phyloP scores from a whole-genome alignment of 257 asterid genomes.

The Phtheirospermum japonicum region DNA sequence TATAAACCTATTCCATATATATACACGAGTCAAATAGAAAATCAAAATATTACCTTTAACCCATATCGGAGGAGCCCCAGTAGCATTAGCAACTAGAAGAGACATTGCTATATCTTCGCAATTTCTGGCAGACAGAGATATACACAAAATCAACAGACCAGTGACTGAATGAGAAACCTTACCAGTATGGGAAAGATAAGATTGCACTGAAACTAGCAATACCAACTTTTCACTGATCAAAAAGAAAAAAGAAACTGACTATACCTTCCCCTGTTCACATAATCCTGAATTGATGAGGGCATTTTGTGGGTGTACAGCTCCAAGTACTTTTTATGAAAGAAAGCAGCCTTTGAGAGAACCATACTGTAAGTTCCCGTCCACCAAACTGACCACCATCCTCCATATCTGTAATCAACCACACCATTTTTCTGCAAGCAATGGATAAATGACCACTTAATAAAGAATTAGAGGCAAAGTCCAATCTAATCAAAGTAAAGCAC shows the following conservation, averaged over 20 bases:
- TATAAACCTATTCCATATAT: too few species aligned
- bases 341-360: conserved; percentile 77
- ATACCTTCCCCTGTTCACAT: conserved; percentile 79
- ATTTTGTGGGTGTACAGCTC: conserved; percentile 62
- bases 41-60: conserved; percentile 42
- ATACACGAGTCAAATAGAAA: too few species aligned
- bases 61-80: conserved; percentile 59
- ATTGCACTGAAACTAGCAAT: neutral
- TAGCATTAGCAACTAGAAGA: conserved; percentile 52
- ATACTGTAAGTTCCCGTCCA: conserved; percentile 80
- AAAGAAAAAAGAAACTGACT: too few species aligned
- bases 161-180: neutral
- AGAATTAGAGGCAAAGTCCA: too few species aligned
- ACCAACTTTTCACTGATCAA: neutral
- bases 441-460: too few species aligned
- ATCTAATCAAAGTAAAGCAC: too few species aligned
- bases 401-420: too few species aligned
- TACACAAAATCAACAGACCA: conserved; percentile 1
- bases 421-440: conserved; percentile 42
- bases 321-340: conserved; percentile 77
- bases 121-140: conserved; percentile 36
- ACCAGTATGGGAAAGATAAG: conserved; percentile 11
- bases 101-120: conserved; percentile 70
- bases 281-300: conserved; percentile 75
- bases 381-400: conserved; percentile 95